phyloP scores from a whole-genome alignment of 139 green algal genomes.

The Mesotaenium endlicherianum region DNA sequence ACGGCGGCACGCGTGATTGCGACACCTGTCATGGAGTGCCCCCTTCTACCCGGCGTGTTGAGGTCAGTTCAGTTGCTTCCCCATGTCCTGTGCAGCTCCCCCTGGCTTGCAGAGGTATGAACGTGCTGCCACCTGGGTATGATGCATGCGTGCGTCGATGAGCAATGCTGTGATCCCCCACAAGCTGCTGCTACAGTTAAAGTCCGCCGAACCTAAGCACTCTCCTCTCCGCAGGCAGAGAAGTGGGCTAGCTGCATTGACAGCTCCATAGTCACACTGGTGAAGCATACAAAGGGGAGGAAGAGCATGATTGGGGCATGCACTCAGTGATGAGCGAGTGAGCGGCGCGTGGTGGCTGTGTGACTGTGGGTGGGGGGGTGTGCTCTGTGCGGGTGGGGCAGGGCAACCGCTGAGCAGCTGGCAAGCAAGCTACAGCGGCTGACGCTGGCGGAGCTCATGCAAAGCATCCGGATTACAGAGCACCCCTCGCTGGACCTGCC shows the following conservation, averaged over 20 bases:
- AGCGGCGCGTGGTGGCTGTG: no score
- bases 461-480: slow-evolving; percentile 62
- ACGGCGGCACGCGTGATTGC: slow-evolving; percentile 79
- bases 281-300: no score
- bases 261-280: no score
- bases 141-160: no score
- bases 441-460: slow-evolving; percentile 73
- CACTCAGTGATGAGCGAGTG: no score
- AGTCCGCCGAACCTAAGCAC: no score
- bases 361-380: no score
- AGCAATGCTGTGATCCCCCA: background rate
- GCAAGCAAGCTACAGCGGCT: slow-evolving; percentile 57
- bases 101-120: no score
- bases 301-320: no score
- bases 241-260: no score
- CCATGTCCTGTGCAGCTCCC: background rate
- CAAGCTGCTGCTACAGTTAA: background rate
- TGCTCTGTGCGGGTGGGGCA: background rate
- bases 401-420: slow-evolving; percentile 30
- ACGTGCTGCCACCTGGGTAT: no score
- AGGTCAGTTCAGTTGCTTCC: slow-evolving; percentile 11
- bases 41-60: slow-evolving; percentile 36
- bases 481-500: background rate
- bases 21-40: slow-evolving; percentile 84
- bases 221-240: no score